phyloP scores from a whole-genome alignment of 2,329 filamentous ascomycete species.

The Curvularia lunata region DNA sequence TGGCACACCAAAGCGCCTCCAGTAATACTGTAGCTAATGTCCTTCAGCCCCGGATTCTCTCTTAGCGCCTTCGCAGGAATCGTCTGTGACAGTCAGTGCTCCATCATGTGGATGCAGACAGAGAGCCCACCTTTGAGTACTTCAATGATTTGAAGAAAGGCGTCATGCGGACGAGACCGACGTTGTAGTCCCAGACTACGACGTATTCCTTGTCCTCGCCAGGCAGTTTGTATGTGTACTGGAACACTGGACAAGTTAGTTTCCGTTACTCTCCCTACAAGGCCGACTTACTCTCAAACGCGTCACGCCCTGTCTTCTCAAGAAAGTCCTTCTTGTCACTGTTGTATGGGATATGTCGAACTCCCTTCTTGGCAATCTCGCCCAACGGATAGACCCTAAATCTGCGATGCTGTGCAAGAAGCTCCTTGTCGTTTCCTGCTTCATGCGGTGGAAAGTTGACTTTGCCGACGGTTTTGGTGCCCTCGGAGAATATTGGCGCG shows the following conservation, averaged over 20 bases:
- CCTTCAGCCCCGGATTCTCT: constrained; percentile 77
- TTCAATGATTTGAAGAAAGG: constrained; percentile 91
- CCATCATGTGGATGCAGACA: neutral
- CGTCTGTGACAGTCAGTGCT: constrained; percentile 64
- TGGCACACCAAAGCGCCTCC: constrained; percentile 89
- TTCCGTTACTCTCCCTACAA: neutral
- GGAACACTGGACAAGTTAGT: constrained; percentile 67
- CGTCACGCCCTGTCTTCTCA: constrained; percentile 83
- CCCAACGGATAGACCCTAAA: constrained; percentile 73
- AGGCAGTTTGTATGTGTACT: constrained; percentile 80
- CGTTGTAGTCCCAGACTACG: constrained; percentile 97
- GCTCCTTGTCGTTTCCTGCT: constrained; percentile 58
- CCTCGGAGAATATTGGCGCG: constrained; percentile 66
- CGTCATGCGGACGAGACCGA: constrained; percentile 91
- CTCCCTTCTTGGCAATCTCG: constrained; percentile 56
- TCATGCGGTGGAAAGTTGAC: constrained; percentile 80
- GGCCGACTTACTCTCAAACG: constrained; percentile 77
- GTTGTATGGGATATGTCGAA: constrained; percentile 83
- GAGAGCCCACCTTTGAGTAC: constrained; percentile 76
- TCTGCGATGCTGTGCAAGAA: constrained; percentile 63
- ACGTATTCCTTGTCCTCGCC: constrained; percentile 68
- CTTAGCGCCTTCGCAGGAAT: constrained; percentile 78
- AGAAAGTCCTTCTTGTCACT: constrained; percentile 91
- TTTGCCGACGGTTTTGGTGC: constrained; percentile 64
- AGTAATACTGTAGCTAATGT: constrained; percentile 94